phyloP scores from a whole-genome alignment of 148 eudicot genomes.

The Oxyria digyna region DNA sequence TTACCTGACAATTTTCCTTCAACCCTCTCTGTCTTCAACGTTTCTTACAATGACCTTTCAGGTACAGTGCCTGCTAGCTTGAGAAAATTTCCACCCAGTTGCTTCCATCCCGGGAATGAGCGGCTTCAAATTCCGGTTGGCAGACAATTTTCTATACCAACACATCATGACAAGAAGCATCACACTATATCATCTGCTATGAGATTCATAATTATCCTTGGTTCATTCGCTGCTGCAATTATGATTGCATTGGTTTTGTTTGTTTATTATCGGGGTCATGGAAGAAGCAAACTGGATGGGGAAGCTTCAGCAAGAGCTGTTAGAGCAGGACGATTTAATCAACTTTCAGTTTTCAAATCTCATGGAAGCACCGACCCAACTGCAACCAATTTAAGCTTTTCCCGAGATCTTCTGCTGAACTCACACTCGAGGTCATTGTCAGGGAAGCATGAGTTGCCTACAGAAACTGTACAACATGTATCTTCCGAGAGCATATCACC shows the following conservation, averaged over 20 bases:
- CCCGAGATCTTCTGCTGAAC: slow-evolving; percentile 67
- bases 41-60: slow-evolving; percentile 53
- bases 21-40: slow-evolving; percentile 42
- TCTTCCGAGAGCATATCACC: slow-evolving; percentile 28
- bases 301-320: slow-evolving; percentile 42
- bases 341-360: slow-evolving; percentile 58
- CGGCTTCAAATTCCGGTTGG: slow-evolving; percentile 24
- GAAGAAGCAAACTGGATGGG: slow-evolving; percentile 36
- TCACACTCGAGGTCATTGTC: slow-evolving; percentile 68
- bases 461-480: slow-evolving; percentile 44
- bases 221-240: slow-evolving; percentile 57
- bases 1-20: slow-evolving; percentile 63
- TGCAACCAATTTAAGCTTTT: slow-evolving; percentile 50
- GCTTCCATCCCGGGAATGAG: slow-evolving; percentile 74
- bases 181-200: slow-evolving; percentile 38
- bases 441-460: slow-evolving; percentile 46
- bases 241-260: slow-evolving; percentile 75
- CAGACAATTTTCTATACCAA: slow-evolving; percentile 8
- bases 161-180: slow-evolving; percentile 11
- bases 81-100: slow-evolving; percentile 36
- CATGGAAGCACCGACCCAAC: slow-evolving; percentile 43
- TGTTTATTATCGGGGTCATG: slow-evolving; percentile 58
- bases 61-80: slow-evolving; percentile 63
- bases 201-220: slow-evolving; percentile 65
- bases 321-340: slow-evolving; percentile 41